Evolutionary conservation across 768 basidiomycete species (phyloP), one percentile per base, ranked within the genome.

Genomic region (Leucocoprinus leucothites): DNA sequence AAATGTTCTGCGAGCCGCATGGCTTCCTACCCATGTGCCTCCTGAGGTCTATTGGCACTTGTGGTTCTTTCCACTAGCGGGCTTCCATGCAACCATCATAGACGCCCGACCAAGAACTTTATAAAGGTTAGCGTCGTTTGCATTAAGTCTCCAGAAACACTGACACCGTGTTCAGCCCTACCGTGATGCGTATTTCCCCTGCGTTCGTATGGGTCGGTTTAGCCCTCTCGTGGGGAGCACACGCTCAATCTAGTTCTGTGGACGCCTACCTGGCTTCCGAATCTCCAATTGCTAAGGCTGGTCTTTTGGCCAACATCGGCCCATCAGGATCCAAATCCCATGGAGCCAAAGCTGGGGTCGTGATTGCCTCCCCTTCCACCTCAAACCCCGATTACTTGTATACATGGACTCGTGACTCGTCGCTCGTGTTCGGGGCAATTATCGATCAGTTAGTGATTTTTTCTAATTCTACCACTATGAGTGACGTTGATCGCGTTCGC

Each of bases 221-320:
- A 16, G 19, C 26, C 11, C 41, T 54, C 21, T 48, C 45, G 13
- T 47, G 44, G 53, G 21, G 38, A 9, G 45, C 35, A 34, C 36
- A 26, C 3, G 53, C 53, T 1, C 53, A 54, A 21, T 54, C 53
- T 25, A 54, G 53, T 48, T 40, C 53, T n/a, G 53, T 41, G n/a
- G 53, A 38, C 36, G 45, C 53, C 16, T 90, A 85, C 64, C 65
- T 84, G 55, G 63, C 69, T 0, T 70, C 69, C 7, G 81, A 89
- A 66, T 75, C 74, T 0, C 79, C 82, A 28, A 76, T 87, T 61
- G 86, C 87, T 6, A 79, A 84, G 62, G 79, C 79, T 0, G 82
- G 83, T 3, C 47, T 90, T n/a, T 78, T 90, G 13, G 86, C 85
- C 13, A 90, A 91, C 68, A 86, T 90, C 55, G 88, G 88, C 1